Percentiles rank a stretch among this genome's conserved stretches.
phyloP scores from a whole-genome alignment of 352 stramenopile species.

The Thraustochytrium striatum region DNA sequence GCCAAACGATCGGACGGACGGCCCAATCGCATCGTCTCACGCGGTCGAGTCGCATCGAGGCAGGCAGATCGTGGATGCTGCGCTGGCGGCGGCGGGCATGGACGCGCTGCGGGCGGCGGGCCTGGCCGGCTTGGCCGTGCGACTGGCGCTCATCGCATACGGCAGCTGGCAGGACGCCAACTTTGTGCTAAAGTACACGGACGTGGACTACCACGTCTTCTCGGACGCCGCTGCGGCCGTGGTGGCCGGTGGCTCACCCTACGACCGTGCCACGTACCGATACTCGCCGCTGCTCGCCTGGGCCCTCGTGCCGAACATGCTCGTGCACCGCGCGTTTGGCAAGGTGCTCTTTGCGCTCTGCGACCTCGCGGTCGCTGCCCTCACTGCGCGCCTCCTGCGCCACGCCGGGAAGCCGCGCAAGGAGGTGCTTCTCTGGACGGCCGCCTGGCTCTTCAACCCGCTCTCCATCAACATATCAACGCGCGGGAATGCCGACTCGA shows the following conservation, averaged over 20 bases:
- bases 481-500: constrained; percentile 90
- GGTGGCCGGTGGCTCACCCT: constrained; percentile 71
- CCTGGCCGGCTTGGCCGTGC: not conserved
- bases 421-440: constrained; percentile 53
- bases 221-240: constrained; percentile 89
- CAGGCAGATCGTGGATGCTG: no score
- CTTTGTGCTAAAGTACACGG: constrained; percentile 85
- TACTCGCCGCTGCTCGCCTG: constrained; percentile 91
- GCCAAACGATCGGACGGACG: no score
- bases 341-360: constrained; percentile 92
- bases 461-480: constrained; percentile 98
- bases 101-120: not conserved
- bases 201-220: constrained; percentile 99
- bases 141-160: constrained; percentile 29
- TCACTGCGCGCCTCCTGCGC: constrained; percentile 77
- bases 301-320: constrained; percentile 62
- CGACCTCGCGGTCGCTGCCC: constrained; percentile 84
- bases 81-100: no score
- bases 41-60: no score
- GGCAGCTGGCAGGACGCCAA: constrained; percentile 29
- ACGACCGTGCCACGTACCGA: constrained; percentile 93
- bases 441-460: constrained; percentile 94
- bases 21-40: no score
- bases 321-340: constrained; percentile 67
- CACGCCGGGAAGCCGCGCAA: constrained; percentile 61